Base-by-base conservation (phyloP, 371 early-diverging fungal genomes). In the Mucor plumbeus region DNA sequence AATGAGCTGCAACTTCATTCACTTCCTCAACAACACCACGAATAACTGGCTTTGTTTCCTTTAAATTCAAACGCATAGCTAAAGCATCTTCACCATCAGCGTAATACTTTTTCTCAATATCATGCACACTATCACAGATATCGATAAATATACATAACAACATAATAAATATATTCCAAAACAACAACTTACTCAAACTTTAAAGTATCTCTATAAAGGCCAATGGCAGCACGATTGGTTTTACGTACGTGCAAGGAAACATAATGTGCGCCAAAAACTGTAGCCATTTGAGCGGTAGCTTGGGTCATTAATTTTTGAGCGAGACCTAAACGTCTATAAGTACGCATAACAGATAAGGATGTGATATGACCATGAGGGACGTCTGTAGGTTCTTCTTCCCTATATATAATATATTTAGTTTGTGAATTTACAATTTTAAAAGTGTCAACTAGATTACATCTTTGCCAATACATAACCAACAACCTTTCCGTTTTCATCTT, bases 401-500 rank as follows among this genome's bases (percentile, higher is more conserved):
- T 96, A 38, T 59, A 13, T 26, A 35, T 40, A 21, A 13, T 8
- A 44, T n/a, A 17, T 44, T 44, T 17, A 44, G 44, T n/a, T 8
- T 17, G 1, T 26, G 26, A 26, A 26, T 26, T 3, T 26, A 26
- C 26, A 26, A 26, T 26, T 26, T 26, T 26, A 26, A 26, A 26
- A 26, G 26, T 26, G 26, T 26, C 26, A 26, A 26, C 3, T 26
- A 26, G 1, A 78, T 74, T 90, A 95, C 98, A 99, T 94, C 71
- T 99, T 99, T 5, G 96, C 96, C 48, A 99, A 85, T 15, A 98
- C 98, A 74, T 99, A 99, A 21, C 99, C 99, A 43, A 97, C 94
- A 61, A 99, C 90, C 59, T 91, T 88, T 26, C 95, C 96, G 67
- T 93, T 88, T 65, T 89, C 89, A 75, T 95, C 94, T 75, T 95